A percentile compares a stretch with the other conserved stretches of the same genome.
Conservation (phyloP, 305 asterid genomes). For the Fraxinus baroniana region DNA sequence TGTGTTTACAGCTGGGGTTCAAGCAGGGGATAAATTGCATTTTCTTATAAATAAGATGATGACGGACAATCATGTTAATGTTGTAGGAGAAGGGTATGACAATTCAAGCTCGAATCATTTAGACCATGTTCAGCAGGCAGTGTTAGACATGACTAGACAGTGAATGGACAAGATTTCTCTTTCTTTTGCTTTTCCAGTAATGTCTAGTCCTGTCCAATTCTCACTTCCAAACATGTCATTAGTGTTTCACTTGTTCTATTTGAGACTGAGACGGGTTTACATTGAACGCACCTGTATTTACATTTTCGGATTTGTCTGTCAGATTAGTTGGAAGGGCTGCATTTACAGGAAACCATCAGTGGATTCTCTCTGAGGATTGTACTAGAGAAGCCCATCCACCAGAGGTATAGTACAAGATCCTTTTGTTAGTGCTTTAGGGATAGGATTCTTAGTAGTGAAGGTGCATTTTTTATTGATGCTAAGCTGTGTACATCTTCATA, state of each 20-base stretch:
- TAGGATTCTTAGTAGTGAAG: background rate
- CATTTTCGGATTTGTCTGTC: slow-evolving; percentile 21
- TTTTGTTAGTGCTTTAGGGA: background rate
- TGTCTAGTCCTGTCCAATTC: background rate
- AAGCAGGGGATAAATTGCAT: slow-evolving; percentile 43
- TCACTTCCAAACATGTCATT: background rate
- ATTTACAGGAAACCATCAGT: slow-evolving; percentile 60
- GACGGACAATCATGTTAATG: slow-evolving; percentile 54
- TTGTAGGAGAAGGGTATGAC: slow-evolving; percentile 69
- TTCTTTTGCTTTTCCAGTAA: background rate
- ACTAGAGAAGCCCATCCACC: slow-evolving; percentile 46
- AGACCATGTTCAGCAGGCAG: slow-evolving; percentile 19
- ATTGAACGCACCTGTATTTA: background rate
- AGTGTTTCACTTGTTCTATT: background rate
- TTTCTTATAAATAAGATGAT: slow-evolving; percentile 61
- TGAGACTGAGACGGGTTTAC: background rate
- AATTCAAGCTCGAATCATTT: slow-evolving; percentile 13
- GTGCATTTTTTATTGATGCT: background rate
- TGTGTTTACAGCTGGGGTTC: slow-evolving; percentile 31
- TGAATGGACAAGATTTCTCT: background rate
- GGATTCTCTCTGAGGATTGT: slow-evolving; percentile 52
- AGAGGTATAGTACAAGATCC: slow-evolving; percentile 42
- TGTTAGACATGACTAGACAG: background rate
- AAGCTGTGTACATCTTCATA: background rate
- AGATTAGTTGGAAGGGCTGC: slow-evolving; percentile 75